phyloP scores from a whole-genome alignment of 169 alveolate species.

The Cryptosporidium sp. region DNA sequence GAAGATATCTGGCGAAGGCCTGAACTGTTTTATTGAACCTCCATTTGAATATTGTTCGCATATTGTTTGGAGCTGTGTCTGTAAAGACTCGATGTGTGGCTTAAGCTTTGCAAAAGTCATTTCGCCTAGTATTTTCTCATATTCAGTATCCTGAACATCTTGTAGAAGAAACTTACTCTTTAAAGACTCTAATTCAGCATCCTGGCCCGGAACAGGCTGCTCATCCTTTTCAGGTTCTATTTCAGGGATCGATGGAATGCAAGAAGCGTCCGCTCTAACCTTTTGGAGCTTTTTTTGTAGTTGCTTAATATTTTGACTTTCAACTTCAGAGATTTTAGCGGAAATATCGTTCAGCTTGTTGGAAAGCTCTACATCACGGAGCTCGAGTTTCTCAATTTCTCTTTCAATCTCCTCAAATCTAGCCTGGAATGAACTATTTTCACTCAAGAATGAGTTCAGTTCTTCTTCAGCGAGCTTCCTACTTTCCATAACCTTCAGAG shows the following conservation, averaged over 20 bases:
- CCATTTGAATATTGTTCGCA: slow-evolving; percentile 28
- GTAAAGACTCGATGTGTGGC: slow-evolving; percentile 46
- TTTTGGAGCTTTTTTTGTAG: slow-evolving; percentile 64
- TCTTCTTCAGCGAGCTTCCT: slow-evolving; percentile 55
- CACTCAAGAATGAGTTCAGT: slow-evolving; percentile 11
- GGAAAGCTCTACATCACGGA: slow-evolving; percentile 5
- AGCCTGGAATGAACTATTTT: slow-evolving; percentile 51
- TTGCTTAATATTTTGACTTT: slow-evolving; percentile 11
- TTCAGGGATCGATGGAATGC: slow-evolving; percentile 36
- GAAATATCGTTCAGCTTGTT: slow-evolving; percentile 12
- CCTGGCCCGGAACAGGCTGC: not conserved
- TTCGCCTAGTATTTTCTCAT: slow-evolving; percentile 1
- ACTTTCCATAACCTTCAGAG: slow-evolving; percentile 64
- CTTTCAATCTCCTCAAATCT: slow-evolving; percentile 75
- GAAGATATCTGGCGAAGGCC: slow-evolving; percentile 61
- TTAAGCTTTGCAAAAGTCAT: slow-evolving; percentile 15
- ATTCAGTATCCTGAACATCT: slow-evolving; percentile 33
- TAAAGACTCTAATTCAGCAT: slow-evolving; percentile 16
- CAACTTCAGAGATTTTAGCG: slow-evolving; percentile 51
- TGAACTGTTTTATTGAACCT: not conserved
- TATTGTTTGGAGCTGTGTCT: slow-evolving; percentile 24
- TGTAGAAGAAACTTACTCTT: slow-evolving; percentile 7
- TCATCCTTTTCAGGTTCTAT: not conserved
- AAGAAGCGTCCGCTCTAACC: slow-evolving; percentile 45
- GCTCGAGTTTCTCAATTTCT: slow-evolving; percentile 77